Conservation (phyloP, 2,329 filamentous ascomycete genomes). For the Aureobasidium sp. region DNA sequence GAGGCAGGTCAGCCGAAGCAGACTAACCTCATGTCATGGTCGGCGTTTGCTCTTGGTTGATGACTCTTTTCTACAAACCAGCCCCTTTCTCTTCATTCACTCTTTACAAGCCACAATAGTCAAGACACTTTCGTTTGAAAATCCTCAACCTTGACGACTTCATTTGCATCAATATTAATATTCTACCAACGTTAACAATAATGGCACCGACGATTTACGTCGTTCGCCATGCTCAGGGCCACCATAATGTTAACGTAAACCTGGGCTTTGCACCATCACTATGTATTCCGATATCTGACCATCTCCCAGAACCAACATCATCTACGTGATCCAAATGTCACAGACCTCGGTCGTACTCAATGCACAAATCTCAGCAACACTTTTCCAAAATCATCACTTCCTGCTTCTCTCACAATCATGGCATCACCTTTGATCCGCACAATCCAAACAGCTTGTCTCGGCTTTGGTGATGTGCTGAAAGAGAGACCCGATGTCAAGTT, state of each 20-base stretch:
- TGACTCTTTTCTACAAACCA: not conserved
- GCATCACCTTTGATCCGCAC: slow-evolving; percentile 76
- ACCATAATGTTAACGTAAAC: slow-evolving; percentile 66
- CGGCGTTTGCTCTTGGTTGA: not conserved
- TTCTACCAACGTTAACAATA: not conserved
- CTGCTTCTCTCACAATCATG: slow-evolving; percentile 57
- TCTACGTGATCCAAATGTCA: slow-evolving; percentile 68
- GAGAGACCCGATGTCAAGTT: slow-evolving; percentile 7
- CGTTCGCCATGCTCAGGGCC: slow-evolving; percentile 66
- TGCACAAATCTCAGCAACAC: slow-evolving; percentile 54
- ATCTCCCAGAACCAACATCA: slow-evolving; percentile 5
- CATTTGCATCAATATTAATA: not conserved
- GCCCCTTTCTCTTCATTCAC: not conserved
- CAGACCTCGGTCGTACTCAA: slow-evolving; percentile 65
- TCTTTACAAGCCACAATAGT: not conserved
- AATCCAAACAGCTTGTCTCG: slow-evolving; percentile 57
- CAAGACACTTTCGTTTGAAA: not conserved
- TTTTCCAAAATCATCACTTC: slow-evolving; percentile 58
- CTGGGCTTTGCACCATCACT: slow-evolving; percentile 36
- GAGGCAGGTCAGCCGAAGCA: slow-evolving; percentile 1
- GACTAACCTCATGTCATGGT: slow-evolving; percentile 1
- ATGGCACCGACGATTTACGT: slow-evolving; percentile 51
- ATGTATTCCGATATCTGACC: not conserved
- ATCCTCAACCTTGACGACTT: not conserved
- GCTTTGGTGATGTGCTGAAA: not conserved